A percentile compares a stretch with the other conserved stretches of the same genome.
Evolutionary conservation across 2,329 filamentous ascomycete genomes (phyloP).

Genomic region (Ceratocystis eucalypticola): DNA sequence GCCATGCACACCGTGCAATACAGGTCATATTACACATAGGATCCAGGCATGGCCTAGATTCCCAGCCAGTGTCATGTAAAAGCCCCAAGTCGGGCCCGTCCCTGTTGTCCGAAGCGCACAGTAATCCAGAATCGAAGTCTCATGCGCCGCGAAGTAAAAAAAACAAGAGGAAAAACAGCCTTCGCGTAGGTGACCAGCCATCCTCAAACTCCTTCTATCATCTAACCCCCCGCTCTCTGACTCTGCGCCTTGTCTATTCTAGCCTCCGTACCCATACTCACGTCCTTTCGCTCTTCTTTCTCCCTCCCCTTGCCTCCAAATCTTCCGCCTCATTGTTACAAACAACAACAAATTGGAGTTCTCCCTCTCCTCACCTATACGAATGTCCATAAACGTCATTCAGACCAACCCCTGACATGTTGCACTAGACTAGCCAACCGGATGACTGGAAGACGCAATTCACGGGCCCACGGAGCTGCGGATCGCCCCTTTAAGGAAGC

Average conservation of each 20-base stretch:
- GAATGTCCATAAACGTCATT: background rate
- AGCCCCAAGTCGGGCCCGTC: too few species aligned
- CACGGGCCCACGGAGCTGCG: constrained; percentile 7
- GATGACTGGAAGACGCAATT: constrained; percentile 7
- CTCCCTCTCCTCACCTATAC: background rate
- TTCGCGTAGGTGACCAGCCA: background rate
- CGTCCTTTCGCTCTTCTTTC: background rate
- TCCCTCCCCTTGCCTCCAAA: background rate
- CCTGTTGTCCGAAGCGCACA: too few species aligned
- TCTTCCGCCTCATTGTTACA: background rate
- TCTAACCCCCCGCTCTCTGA: background rate
- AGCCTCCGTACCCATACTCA: too few species aligned
- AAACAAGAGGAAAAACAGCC: too few species aligned
- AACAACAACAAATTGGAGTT: background rate
- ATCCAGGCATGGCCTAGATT: too few species aligned
- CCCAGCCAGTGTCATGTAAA: too few species aligned
- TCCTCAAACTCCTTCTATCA: background rate
- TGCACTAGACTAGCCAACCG: constrained; percentile 1
- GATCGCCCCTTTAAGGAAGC: background rate
- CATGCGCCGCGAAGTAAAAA: too few species aligned
- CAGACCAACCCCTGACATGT: background rate
- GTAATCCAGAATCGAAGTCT: too few species aligned
- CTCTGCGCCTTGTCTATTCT: background rate
- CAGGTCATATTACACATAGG: too few species aligned
- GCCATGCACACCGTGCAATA: too few species aligned